Conservation (phyloP, 2,329 filamentous ascomycete genomes). For the Fusarium tjaetaba region DNA sequence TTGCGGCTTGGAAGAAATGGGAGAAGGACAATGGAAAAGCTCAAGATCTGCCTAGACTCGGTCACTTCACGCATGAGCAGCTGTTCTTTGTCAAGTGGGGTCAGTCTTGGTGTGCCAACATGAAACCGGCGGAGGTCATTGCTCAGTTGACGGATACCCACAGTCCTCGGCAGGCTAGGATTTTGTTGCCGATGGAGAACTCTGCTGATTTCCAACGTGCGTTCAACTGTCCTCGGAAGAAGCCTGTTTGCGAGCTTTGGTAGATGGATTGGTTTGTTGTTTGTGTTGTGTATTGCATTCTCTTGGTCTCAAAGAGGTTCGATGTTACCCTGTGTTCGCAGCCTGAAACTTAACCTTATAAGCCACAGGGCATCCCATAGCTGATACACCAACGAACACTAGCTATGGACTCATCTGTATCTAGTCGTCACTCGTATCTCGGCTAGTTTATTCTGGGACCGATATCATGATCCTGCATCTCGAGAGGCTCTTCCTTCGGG, state of each 20-base stretch:
- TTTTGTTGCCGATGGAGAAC: slow-evolving; percentile 73
- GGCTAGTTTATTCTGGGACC: no score
- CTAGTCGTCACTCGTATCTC: not conserved
- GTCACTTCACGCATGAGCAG: slow-evolving; percentile 72
- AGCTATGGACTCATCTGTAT: no score
- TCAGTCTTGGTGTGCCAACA: slow-evolving; percentile 75
- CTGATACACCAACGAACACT: no score
- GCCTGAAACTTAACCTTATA: no score
- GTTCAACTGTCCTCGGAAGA: slow-evolving; percentile 72
- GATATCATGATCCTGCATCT: no score
- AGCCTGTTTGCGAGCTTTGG: slow-evolving; percentile 78
- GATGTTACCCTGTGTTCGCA: no score
- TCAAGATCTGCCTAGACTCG: slow-evolving; percentile 67
- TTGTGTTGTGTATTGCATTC: not conserved
- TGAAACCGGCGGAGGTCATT: slow-evolving; percentile 66
- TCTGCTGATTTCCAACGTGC: slow-evolving; percentile 73
- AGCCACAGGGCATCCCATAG: no score
- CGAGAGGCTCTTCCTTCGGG: not conserved
- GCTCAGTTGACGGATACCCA: slow-evolving; percentile 70
- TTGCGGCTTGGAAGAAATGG: slow-evolving; percentile 71
- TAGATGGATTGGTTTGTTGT: slow-evolving; percentile 43
- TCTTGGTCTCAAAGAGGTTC: no score
- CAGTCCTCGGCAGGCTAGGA: slow-evolving; percentile 69
- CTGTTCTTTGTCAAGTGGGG: slow-evolving; percentile 74
- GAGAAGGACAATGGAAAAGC: slow-evolving; percentile 59